Percentiles rank a stretch among this genome's conserved stretches.
Conservation (phyloP, 129 eudicot species). For the Rutidosis leptorrhynchoides region DNA sequence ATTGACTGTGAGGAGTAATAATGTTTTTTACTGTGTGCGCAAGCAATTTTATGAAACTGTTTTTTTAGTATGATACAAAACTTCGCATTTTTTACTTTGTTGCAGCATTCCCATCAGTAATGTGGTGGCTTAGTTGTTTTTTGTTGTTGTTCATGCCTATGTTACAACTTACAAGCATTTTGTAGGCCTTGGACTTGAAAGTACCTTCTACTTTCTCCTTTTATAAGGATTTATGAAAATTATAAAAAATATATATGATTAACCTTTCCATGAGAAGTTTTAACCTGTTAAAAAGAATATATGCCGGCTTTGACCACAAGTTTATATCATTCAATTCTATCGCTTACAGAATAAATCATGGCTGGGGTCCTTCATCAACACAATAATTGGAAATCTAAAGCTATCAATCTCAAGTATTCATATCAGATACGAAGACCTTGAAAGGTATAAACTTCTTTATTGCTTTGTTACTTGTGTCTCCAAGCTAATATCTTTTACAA, state of each 20-base stretch:
- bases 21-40: conserved; percentile 11
- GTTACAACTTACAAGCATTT: conserved; percentile 7
- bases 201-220: conserved; percentile 7
- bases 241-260: conserved; percentile 5
- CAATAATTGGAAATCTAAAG: conserved; percentile 89
- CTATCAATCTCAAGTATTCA: conserved; percentile 95
- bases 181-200: conserved; percentile 2
- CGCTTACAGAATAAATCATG: conserved; percentile 80
- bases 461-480: conserved; percentile 18
- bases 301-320: conserved; percentile 21
- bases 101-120: background rate
- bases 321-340: conserved; percentile 32
- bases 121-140: conserved; percentile 3
- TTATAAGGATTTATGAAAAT: conserved; percentile 7
- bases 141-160: conserved; percentile 8
- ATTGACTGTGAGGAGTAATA: conserved; percentile 6
- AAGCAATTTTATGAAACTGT: conserved; percentile 10
- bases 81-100: background rate
- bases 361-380: conserved; percentile 94
- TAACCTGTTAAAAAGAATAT: conserved; percentile 10
- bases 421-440: conserved; percentile 96
- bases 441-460: conserved; percentile 54
- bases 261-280: background rate
- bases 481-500: too few species aligned
- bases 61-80: background rate